Evolutionary conservation across 2,329 filamentous ascomycete genomes (phyloP).

Genomic region (Cordyceps fumosorosea): DNA sequence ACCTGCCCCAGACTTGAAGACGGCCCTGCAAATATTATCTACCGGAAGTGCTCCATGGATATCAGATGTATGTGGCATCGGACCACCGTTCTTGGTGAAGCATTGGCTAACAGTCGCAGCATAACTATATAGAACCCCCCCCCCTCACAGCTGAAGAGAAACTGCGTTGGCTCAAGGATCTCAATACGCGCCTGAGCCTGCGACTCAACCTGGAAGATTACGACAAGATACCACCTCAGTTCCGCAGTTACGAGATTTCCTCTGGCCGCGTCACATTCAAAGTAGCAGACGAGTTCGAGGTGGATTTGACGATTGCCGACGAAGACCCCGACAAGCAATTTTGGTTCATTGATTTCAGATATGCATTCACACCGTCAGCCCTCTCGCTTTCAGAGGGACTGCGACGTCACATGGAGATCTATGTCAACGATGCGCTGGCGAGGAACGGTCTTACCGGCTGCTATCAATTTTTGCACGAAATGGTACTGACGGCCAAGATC

Average conservation of each 20-base stretch:
- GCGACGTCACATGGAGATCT: constrained; percentile 59
- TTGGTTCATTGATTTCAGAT: constrained; percentile 89
- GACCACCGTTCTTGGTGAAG: not conserved
- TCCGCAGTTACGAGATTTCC: constrained; percentile 69
- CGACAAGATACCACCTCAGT: constrained; percentile 65
- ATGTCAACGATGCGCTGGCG: constrained; percentile 64
- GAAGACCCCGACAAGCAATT: constrained; percentile 80
- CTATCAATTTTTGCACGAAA: constrained; percentile 81
- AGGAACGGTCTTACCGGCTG: constrained; percentile 70
- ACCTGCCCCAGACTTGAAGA: constrained; percentile 85
- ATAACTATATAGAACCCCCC: constrained; percentile 71
- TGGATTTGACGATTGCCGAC: constrained; percentile 84
- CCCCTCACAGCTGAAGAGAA: constrained; percentile 65
- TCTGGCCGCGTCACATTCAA: constrained; percentile 87
- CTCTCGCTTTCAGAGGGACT: constrained; percentile 54
- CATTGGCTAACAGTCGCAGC: constrained; percentile 39
- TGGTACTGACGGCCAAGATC: constrained; percentile 86
- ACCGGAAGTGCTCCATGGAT: constrained; percentile 72
- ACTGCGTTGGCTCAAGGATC: constrained; percentile 66
- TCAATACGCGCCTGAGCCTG: constrained; percentile 77
- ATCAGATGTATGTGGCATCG: constrained; percentile 56
- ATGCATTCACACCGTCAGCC: constrained; percentile 68
- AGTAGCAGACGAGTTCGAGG: constrained; percentile 79
- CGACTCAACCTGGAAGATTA: constrained; percentile 80
- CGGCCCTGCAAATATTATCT: constrained; percentile 76